These are phyloP conservation scores for Symbiotaphrina buchneri DNA, from an alignment of 495 filamentous ascomycete species.

Conservation along the genomic window DNA sequence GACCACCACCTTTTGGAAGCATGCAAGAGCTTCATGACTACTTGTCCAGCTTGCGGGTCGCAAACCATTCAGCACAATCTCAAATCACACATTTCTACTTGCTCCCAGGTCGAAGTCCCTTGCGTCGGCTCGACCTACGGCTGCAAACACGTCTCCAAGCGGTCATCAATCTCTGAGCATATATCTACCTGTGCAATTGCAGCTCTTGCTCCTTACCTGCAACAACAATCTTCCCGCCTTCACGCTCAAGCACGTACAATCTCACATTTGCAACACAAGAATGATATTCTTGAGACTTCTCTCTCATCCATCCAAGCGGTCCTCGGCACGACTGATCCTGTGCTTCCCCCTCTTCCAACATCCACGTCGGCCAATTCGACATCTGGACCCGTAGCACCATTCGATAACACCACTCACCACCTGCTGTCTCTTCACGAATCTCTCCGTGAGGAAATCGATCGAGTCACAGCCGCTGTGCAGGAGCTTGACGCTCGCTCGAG, in stretches of 20 bases:
- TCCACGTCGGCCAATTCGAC: background rate
- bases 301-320: background rate
- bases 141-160: conserved; percentile 26
- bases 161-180: conserved; percentile 26
- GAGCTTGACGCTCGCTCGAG: conserved; percentile 42
- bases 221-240: conserved; percentile 30
- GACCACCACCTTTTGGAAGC: conserved; percentile 23
- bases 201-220: conserved; percentile 32
- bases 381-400: conserved; percentile 5
- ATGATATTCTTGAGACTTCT: background rate
- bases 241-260: background rate
- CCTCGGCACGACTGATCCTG: conserved; percentile 5
- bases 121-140: conserved; percentile 34
- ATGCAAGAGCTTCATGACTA: conserved; percentile 24
- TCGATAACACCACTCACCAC: conserved; percentile 28
- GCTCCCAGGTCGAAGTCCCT: conserved; percentile 25
- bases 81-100: conserved; percentile 24
- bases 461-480: conserved; percentile 30
- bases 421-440: conserved; percentile 46
- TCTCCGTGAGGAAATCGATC: conserved; percentile 37
- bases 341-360: conserved; percentile 7
- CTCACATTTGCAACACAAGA: background rate
- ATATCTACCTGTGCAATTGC: conserved; percentile 30
- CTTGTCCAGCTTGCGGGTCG: conserved; percentile 28
- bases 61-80: conserved; percentile 24